A percentile compares a stretch with the other conserved stretches of the same genome.
These are phyloP conservation scores for Sporisorium sorghi DNA, from an alignment of 1,284 basidiomycete genomes.

Conservation along the genomic window DNA sequence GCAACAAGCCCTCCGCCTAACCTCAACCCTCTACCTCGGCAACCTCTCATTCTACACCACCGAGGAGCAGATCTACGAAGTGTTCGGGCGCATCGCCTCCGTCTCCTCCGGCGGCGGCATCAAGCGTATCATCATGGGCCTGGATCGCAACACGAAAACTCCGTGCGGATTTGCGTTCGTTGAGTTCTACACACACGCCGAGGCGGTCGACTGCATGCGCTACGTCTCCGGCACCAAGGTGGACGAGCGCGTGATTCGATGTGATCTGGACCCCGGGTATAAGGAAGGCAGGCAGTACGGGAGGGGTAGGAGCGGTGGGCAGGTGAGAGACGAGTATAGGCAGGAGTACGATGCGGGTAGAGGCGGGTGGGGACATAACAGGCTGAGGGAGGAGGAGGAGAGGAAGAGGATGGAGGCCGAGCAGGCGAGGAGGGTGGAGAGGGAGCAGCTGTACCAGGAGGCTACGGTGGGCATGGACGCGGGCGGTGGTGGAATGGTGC, in stretches of 20 bases:
- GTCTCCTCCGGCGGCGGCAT: constrained; percentile 93
- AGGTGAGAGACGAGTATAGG: constrained; percentile 90
- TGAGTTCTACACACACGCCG: constrained; percentile 95
- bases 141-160: constrained; percentile 96
- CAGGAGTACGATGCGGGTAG: constrained; percentile 89
- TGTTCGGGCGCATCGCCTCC: constrained; percentile 91
- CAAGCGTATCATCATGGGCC: constrained; percentile 98
- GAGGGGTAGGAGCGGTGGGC: constrained; percentile 94
- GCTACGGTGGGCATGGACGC: constrained; percentile 23
- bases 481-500: constrained; percentile 48
- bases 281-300: constrained; percentile 97
- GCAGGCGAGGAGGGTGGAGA: constrained; percentile 79
- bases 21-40: constrained; percentile 79
- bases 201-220: constrained; percentile 90
- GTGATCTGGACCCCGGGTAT: constrained; percentile 98
- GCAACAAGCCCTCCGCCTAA: constrained; percentile 71
- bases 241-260: constrained; percentile 98
- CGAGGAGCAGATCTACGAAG: constrained; percentile 98
- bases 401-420: constrained; percentile 80
- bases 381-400: constrained; percentile 73
- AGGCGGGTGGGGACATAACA: constrained; percentile 85
- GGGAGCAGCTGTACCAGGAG: constrained; percentile 87
- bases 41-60: constrained; percentile 77
- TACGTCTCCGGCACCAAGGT: constrained; percentile 97
- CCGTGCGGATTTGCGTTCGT: constrained; percentile 99